Evolutionary conservation across 73 alveolate species (phyloP), one percentile per base, ranked within the genome.

Genomic region (Breviolum minutum): DNA sequence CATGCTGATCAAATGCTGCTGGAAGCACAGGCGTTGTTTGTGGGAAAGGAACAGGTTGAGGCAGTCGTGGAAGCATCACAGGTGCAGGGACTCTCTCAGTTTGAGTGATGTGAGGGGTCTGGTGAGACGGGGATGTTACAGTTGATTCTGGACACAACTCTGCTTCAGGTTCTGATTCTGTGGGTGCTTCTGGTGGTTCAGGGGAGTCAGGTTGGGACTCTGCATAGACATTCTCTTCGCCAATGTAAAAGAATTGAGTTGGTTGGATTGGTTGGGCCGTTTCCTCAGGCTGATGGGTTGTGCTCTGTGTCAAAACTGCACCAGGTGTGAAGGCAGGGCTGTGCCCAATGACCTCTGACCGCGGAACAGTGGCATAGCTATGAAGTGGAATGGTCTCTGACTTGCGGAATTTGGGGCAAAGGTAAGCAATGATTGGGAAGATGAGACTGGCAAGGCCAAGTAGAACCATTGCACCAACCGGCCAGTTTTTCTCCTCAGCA

Each of bases 111-210:
- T 48, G 84, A 48, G 66, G 26, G 29, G 13, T 22, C 66, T 12
- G 14, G 76, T 60, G 94, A 9, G 94, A 63, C 10, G 76, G 85
- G 17, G 70, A 70, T 8, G 97, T 27, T 32, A 14, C 88, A 20
- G 22, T 32, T 61, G 97, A n/a, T 19, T 91, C 97, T 26, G 97
- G 97, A 76, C 85, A 91, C 87, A 91, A 54, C 88, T 91, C 97
- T 12, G 97, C 97, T 71, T 91, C 97, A 10, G 97, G 97, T 79
- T 91, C 97, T 27, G 97, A 91, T 79, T 73, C 88, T 19, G 88
- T 73, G 29, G 80, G 95, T 11, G 74, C 83, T 77, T 32, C 76
- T 8, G 29, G 30, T 16, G 7, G 70, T 2, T n/a, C 14, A 6
- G 13, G 12, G 94, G 9, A n/a, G 83, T 82, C 68, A 8, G 73